Base-by-base conservation (phyloP, 2,329 filamentous ascomycete genomes). In the Colletotrichum tropicicola region DNA sequence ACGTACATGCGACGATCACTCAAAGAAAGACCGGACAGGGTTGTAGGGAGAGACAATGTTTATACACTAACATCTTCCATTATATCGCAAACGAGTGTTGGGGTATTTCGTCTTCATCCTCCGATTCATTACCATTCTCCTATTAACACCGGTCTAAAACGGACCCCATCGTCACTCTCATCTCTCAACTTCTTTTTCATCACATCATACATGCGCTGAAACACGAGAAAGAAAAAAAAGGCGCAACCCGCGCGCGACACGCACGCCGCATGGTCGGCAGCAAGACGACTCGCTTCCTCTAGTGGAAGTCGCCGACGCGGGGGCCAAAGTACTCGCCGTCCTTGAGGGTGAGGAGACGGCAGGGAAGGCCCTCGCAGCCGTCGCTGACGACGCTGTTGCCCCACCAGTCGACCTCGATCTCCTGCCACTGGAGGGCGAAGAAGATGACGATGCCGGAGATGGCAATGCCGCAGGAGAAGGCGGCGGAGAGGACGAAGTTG, bases 401-500 rank as follows among this genome's bases (percentile, higher is more conserved):
- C 82, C 82, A 84, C 82, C 82, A 84, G 6, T 76, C 68, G 27
- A 84, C 44, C 21, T 74, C 70, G 2, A 77, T 68, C 4, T 73
- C 70, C 1, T 71, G 72, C 67, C 77, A 82, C 67, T 82, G 76
- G 4, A 85, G 71, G 8, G 78, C 76, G 67, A 85, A 85, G 73
- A 85, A 82, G 47, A 83, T 81, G 54, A 85, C 61, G 21, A 85
- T 75, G 12, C 74, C 82, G 0, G 82, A 74, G 43, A 86, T 73
- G 17, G 83, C 82, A 19, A 85, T 77, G 3, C 77, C 82, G 0
- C 76, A 74, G 1, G 77, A 80, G 57, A 83, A 79, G 1, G 81
- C 76, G 0, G 82, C 80, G 1, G 83, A 82, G 3, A 84, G 73
- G 19, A 84, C 81, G 60, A 82, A 85, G 70, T 83, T 79, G 70